phyloP scores from a whole-genome alignment of 2,329 filamentous ascomycete genomes.

The Penicillium olsonii region DNA sequence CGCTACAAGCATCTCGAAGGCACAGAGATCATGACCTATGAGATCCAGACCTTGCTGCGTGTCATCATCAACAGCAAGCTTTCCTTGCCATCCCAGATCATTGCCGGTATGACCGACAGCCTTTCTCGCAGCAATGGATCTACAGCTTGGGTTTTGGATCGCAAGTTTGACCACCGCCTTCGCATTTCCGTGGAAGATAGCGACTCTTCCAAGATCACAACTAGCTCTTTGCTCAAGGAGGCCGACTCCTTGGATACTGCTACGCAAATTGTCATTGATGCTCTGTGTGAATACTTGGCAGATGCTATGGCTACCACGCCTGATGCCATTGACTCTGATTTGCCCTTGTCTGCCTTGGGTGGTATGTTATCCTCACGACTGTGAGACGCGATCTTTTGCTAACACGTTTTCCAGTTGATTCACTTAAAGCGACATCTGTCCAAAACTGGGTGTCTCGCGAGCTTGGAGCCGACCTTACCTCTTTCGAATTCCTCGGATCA shows the following conservation, averaged over 20 bases:
- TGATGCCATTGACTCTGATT: slow-evolving; percentile 22
- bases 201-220: slow-evolving; percentile 4
- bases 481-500: slow-evolving; percentile 25
- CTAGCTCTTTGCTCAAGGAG: slow-evolving; percentile 11
- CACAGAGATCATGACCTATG: slow-evolving; percentile 20
- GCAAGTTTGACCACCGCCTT: slow-evolving; percentile 25
- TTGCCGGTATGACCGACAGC: slow-evolving; percentile 22
- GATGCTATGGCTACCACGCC: slow-evolving; percentile 22
- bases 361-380: slow-evolving; percentile 10
- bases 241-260: slow-evolving; percentile 12
- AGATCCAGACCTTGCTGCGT: slow-evolving; percentile 20
- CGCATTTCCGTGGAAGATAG: slow-evolving; percentile 7
- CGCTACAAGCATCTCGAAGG: slow-evolving; percentile 24
- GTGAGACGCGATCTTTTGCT: not conserved
- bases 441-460: slow-evolving; percentile 26
- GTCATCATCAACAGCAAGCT: slow-evolving; percentile 20
- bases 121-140: slow-evolving; percentile 17
- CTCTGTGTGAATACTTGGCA: slow-evolving; percentile 22
- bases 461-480: slow-evolving; percentile 22
- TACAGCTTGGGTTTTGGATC: slow-evolving; percentile 19
- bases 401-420: slow-evolving; percentile 20
- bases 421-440: slow-evolving; percentile 23
- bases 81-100: slow-evolving; percentile 18
- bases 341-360: slow-evolving; percentile 24
- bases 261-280: slow-evolving; percentile 13